Conservation (phyloP, 768 basidiomycete species). For the Calocybe cyanea region DNA sequence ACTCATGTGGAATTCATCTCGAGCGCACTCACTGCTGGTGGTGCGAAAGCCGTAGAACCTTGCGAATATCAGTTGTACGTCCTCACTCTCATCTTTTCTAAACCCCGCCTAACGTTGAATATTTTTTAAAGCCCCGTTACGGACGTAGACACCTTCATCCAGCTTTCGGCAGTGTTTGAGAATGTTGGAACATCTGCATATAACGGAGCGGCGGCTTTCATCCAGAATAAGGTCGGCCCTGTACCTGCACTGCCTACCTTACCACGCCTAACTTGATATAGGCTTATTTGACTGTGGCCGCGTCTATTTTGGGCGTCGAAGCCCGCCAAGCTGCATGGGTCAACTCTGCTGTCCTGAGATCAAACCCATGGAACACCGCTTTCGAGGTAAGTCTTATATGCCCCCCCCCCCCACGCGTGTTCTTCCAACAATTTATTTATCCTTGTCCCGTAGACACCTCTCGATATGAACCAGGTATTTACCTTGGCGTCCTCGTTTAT, state of each 20-base stretch:
- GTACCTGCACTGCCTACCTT: neutral
- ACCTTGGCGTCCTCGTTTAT: constrained; percentile 43
- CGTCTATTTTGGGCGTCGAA: constrained; percentile 57
- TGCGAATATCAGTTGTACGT: constrained; percentile 64
- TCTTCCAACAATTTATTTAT: neutral
- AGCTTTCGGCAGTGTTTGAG: constrained; percentile 49
- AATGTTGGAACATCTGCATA: constrained; percentile 56
- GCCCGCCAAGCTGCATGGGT: constrained; percentile 66
- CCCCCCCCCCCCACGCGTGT: neutral
- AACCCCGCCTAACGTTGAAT: neutral
- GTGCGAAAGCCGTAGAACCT: constrained; percentile 35
- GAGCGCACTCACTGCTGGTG: constrained; percentile 39
- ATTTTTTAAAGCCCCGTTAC: constrained; percentile 34
- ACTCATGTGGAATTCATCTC: constrained; percentile 50
- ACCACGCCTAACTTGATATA: constrained; percentile 12
- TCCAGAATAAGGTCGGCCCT: constrained; percentile 34
- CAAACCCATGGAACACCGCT: constrained; percentile 53
- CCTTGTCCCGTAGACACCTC: constrained; percentile 28
- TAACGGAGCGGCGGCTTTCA: constrained; percentile 47
- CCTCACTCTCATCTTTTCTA: neutral
- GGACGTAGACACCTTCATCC: constrained; percentile 44
- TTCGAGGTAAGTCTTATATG: constrained; percentile 42
- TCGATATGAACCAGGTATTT: constrained; percentile 36
- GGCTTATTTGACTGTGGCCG: constrained; percentile 49
- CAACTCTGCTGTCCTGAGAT: constrained; percentile 41